Base-by-base conservation (phyloP, 2,329 filamentous ascomycete genomes). In the Phaeoacremonium minimum region DNA sequence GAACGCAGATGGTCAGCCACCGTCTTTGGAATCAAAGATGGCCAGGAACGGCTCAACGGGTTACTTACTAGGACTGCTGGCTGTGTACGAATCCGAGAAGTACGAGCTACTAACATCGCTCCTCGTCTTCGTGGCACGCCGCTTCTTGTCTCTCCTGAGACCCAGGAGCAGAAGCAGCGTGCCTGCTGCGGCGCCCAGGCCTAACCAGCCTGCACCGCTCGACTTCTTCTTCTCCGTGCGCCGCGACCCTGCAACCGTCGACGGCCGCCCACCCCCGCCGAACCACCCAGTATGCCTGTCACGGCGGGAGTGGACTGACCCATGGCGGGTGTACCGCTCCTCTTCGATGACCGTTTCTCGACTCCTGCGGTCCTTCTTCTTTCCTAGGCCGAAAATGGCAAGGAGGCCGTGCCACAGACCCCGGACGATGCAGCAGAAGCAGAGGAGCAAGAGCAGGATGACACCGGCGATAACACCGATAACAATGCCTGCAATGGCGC, bases 401-500 rank as follows among this genome's bases (percentile, higher is more conserved):
- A 77, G 57, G 28, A 80, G 49, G 19, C 67, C 71, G 44, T 77
- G 69, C 71, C 79, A 84, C 30, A 82, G 63, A 12, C 76, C 76
- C 45, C 74, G 71, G 40, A 74, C 70, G 41, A 82, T 80, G 66
- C 83, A 87, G 71, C 80, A 89, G 64, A 86, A 80, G 68, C 83
- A 88, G 51, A 89, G 63, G 7, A 86, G 71, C 5, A 83, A 64
- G 15, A 90, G 73, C 3, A 90, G 66, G 28, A 73, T 60, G 22
- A 88, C 68, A 43, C 83, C 85, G 12, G 74, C 73, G 33, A 90
- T 69, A 9, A 78, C 75, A 44, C 85, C 85, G 38, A 90, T 81
- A 46, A 90, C 85, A 50, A 90, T 90, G 42, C 85, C 85, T 13
- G 86, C 85, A 49, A 90, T 90, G 41, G 83, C 85, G 35, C 85